A percentile compares a stretch with the other conserved stretches of the same genome.
Evolutionary conservation across 192 early-diverging fungal genomes (phyloP).

Genomic region (Dissophora globulifera): DNA sequence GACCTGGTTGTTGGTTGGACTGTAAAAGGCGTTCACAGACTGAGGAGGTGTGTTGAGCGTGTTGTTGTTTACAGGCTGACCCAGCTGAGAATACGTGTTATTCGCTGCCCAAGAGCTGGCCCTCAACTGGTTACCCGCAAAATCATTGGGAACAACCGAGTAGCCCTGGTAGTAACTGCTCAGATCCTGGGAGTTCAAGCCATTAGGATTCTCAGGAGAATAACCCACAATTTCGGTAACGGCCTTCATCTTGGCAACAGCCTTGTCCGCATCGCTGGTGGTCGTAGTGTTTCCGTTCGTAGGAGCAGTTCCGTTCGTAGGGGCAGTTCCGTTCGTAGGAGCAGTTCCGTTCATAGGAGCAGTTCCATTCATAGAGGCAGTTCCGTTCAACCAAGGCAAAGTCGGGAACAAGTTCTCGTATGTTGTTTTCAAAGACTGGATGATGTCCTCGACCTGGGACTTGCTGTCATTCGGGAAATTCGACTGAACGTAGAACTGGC

Average conservation of each 20-base stretch:
- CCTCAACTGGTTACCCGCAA: conserved; percentile 53
- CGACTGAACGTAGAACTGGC: conserved; percentile 52
- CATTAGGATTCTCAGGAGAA: conserved; percentile 16
- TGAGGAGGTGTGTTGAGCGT: conserved; percentile 44
- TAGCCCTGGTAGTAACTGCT: conserved; percentile 47
- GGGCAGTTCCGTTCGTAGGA: too few species aligned
- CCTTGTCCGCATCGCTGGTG: too few species aligned
- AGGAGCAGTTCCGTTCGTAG: too few species aligned
- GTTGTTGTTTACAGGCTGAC: conserved; percentile 33
- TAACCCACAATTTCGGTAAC: too few species aligned
- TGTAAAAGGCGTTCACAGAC: conserved; percentile 61
- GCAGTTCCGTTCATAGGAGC: too few species aligned
- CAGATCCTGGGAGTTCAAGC: conserved; percentile 46
- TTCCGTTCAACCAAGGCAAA: conserved; percentile 54
- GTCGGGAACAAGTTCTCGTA: conserved; percentile 46
- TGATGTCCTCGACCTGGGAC: conserved; percentile 38
- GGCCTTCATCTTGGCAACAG: too few species aligned
- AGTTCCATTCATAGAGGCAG: too few species aligned
- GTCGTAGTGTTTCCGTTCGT: too few species aligned
- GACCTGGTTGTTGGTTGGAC: conserved; percentile 31
- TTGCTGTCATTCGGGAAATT: conserved; percentile 42
- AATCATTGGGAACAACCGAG: conserved; percentile 21
- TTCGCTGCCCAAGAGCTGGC: conserved; percentile 7
- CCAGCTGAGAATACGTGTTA: conserved; percentile 32
- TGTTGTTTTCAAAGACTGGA: conserved; percentile 39